Conservation (phyloP, 371 early-diverging fungal genomes). For the Saksenaea vasiformis region DNA sequence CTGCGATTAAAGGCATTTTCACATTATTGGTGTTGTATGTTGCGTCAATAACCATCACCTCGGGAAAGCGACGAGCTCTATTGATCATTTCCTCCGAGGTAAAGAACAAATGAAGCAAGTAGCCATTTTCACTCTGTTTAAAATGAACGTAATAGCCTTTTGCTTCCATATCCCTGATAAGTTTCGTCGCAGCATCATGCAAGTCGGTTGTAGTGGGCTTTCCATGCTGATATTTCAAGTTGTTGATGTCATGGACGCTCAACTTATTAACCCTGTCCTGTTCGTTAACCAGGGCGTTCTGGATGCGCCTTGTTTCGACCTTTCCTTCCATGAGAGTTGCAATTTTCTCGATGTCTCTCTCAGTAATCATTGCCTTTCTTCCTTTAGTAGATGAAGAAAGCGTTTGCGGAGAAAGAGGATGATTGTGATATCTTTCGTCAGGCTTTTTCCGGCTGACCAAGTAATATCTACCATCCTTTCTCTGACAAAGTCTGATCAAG, state of each 20-base stretch:
- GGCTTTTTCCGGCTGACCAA: no score
- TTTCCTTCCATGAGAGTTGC: not conserved
- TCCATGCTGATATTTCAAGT: no score
- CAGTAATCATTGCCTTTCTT: not conserved
- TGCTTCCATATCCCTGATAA: not conserved
- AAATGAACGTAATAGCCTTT: not conserved
- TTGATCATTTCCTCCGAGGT: not conserved
- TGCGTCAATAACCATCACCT: constrained; percentile 11
- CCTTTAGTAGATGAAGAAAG: not conserved
- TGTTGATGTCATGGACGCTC: not conserved
- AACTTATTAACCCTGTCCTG: not conserved
- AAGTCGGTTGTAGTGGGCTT: no score
- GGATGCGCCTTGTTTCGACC: not conserved
- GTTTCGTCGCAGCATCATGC: not conserved
- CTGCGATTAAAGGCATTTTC: constrained; percentile 4
- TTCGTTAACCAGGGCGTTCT: not conserved
- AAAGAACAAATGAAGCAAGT: not conserved
- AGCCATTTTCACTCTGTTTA: no score
- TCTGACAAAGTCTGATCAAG: not conserved
- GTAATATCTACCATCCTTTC: not conserved
- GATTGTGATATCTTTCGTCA: no score
- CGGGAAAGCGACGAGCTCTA: not conserved
- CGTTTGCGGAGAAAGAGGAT: no score
- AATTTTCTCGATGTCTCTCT: not conserved
- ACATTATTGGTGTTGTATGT: constrained; percentile 10